phyloP scores from a whole-genome alignment of 1,139 yeast species.

The Yamadazyma conglobata region DNA sequence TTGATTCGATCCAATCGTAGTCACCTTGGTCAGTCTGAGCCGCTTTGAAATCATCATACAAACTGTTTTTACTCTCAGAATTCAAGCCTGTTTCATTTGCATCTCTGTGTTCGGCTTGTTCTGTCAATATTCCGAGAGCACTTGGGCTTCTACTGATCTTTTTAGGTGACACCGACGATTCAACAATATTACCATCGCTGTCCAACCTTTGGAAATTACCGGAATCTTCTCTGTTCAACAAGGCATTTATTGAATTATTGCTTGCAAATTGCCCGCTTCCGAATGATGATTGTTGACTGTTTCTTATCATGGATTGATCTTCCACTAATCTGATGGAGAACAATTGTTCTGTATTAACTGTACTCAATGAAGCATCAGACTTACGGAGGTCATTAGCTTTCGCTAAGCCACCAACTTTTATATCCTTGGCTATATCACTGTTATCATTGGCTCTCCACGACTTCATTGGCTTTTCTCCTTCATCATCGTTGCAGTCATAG shows the following conservation, averaged over 20 bases:
- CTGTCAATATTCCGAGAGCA: slow-evolving; percentile 28
- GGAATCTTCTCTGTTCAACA: slow-evolving; percentile 32
- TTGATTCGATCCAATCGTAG: slow-evolving; percentile 24
- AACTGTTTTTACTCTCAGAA: slow-evolving; percentile 12
- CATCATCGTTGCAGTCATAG: slow-evolving; percentile 25
- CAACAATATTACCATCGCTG: slow-evolving; percentile 52
- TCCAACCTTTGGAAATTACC: slow-evolving; percentile 52
- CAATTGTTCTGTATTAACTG: slow-evolving; percentile 82
- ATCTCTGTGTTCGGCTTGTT: slow-evolving; percentile 22
- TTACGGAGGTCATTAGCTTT: slow-evolving; percentile 27
- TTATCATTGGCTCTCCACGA: slow-evolving; percentile 71
- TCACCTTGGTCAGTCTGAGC: slow-evolving; percentile 25
- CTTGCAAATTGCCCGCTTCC: slow-evolving; percentile 30
- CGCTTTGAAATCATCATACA: slow-evolving; percentile 29
- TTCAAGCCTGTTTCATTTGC: slow-evolving; percentile 7
- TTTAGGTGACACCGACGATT: slow-evolving; percentile 14
- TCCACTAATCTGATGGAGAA: slow-evolving; percentile 77
- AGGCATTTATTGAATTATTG: slow-evolving; percentile 27
- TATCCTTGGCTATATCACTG: slow-evolving; percentile 22
- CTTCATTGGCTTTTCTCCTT: slow-evolving; percentile 42
- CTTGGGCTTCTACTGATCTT: slow-evolving; percentile 25
- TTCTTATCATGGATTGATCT: slow-evolving; percentile 43
- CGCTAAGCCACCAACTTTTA: slow-evolving; percentile 14
- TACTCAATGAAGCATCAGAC: slow-evolving; percentile 71
- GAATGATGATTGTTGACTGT: slow-evolving; percentile 31